These are phyloP conservation scores for Xerocomus spinulosus DNA, from an alignment of 768 basidiomycete genomes.

Conservation along the genomic window DNA sequence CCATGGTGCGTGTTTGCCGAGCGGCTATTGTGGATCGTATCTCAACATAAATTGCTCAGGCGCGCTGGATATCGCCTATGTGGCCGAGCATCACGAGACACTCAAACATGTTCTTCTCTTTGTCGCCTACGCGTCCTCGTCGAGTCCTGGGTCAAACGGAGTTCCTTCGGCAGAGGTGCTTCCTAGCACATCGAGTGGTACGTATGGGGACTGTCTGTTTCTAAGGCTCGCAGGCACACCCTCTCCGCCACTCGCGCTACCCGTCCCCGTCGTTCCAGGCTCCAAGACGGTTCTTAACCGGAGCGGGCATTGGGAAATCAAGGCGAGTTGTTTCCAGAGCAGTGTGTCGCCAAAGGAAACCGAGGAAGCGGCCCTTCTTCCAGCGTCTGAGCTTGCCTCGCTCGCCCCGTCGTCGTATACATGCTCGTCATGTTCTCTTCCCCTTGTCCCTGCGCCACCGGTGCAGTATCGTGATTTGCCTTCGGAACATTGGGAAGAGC, in stretches of 20 bases:
- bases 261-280: conserved; percentile 54
- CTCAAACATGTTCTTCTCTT: conserved; percentile 77
- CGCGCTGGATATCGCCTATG: conserved; percentile 43
- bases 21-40: background rate
- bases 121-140: conserved; percentile 36
- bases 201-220: conserved; percentile 51
- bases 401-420: conserved; percentile 61
- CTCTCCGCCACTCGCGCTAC: conserved; percentile 55
- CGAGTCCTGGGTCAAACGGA: conserved; percentile 36
- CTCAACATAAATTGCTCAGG: conserved; percentile 11
- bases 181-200: conserved; percentile 38
- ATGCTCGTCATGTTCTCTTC: conserved; percentile 77
- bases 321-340: conserved; percentile 42
- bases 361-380: conserved; percentile 48
- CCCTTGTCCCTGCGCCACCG: conserved; percentile 51
- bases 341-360: conserved; percentile 8
- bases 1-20: conserved; percentile 14
- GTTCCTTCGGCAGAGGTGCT: conserved; percentile 58
- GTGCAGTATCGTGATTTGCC: conserved; percentile 79
- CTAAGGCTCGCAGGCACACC: conserved; percentile 55
- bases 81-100: conserved; percentile 83
- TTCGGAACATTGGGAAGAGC: conserved; percentile 95
- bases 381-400: conserved; percentile 59
- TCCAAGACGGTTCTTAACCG: conserved; percentile 54
- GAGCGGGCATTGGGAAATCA: conserved; percentile 66